Conservation (phyloP, 148 eudicot species). For the Vaccinium darrowii region DNA sequence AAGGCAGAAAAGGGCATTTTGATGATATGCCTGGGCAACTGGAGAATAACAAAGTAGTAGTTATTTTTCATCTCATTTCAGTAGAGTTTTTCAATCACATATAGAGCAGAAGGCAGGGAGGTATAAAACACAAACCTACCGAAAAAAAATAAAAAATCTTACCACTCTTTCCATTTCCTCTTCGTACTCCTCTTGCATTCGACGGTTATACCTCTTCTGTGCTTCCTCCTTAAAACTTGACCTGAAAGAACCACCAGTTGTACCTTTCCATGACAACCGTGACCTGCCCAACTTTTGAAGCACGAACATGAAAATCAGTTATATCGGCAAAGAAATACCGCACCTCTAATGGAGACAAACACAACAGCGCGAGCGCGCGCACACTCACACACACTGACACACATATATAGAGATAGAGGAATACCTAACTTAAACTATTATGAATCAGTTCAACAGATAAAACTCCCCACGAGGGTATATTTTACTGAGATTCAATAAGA, state of each 20-base stretch:
- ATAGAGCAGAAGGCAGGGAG: background rate
- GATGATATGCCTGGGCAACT: background rate
- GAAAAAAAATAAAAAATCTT: conserved; percentile 7
- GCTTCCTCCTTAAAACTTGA: conserved; percentile 84
- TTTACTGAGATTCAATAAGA: background rate
- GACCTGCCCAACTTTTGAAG: conserved; percentile 54
- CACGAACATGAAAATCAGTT: conserved; percentile 18
- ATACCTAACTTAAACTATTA: background rate
- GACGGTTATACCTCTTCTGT: conserved; percentile 72
- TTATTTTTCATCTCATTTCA: background rate
- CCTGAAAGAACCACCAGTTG: conserved; percentile 58
- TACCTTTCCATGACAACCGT: conserved; percentile 53
- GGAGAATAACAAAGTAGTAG: background rate
- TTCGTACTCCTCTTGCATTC: conserved; percentile 94
- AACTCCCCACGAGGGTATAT: background rate
- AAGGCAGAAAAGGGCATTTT: background rate
- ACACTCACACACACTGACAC: too few species aligned
- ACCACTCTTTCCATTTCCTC: conserved; percentile 99
- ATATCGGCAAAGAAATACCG: background rate
- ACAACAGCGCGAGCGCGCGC: too few species aligned
- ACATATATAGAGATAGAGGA: too few species aligned
- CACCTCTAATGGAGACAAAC: background rate
- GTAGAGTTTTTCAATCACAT: background rate
- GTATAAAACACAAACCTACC: background rate
- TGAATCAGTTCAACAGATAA: background rate